Evolutionary conservation across 495 filamentous ascomycete species (phyloP).

Genomic region (Aspergillus sclerotioniger): DNA sequence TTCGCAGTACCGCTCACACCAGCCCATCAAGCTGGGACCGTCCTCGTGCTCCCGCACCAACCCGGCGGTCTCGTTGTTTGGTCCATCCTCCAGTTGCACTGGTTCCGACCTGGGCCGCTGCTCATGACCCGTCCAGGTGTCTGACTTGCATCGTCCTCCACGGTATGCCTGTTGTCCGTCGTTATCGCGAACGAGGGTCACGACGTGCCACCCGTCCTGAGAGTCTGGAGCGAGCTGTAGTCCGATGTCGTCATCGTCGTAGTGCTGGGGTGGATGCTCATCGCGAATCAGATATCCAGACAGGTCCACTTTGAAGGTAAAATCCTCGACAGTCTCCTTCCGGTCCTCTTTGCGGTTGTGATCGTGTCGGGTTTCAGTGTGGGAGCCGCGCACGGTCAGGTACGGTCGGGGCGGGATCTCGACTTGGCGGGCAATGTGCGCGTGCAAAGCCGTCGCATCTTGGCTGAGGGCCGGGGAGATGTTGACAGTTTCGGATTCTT

Average conservation of each 20-base stretch:
- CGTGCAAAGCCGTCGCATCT: constrained; percentile 24
- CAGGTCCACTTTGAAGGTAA: constrained; percentile 39
- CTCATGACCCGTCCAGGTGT: constrained; percentile 18
- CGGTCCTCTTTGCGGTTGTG: constrained; percentile 29
- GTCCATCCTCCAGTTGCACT: constrained; percentile 10
- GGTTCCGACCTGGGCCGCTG: constrained; percentile 15
- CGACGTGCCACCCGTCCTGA: constrained; percentile 17
- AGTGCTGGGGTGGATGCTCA: constrained; percentile 1
- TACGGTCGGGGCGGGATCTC: constrained; percentile 36
- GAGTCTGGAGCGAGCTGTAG: background rate
- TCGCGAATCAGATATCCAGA: constrained; percentile 35
- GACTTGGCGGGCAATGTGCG: constrained; percentile 29
- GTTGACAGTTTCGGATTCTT: constrained; percentile 12
- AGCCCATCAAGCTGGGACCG: constrained; percentile 25
- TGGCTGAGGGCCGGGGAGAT: constrained; percentile 27
- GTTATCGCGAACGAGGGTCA: constrained; percentile 25
- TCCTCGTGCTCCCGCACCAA: constrained; percentile 13
- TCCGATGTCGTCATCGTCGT: constrained; percentile 2
- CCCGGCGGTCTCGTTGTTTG: constrained; percentile 7
- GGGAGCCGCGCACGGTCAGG: constrained; percentile 34
- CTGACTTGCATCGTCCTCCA: constrained; percentile 26
- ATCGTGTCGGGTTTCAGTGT: constrained; percentile 24
- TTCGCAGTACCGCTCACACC: constrained; percentile 42
- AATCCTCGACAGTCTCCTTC: constrained; percentile 35
- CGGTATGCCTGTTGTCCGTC: constrained; percentile 31